A percentile compares a stretch with the other conserved stretches of the same genome.
Evolutionary conservation across 805 yeast genomes (phyloP).

Genomic region (Lipomyces japonicus): DNA sequence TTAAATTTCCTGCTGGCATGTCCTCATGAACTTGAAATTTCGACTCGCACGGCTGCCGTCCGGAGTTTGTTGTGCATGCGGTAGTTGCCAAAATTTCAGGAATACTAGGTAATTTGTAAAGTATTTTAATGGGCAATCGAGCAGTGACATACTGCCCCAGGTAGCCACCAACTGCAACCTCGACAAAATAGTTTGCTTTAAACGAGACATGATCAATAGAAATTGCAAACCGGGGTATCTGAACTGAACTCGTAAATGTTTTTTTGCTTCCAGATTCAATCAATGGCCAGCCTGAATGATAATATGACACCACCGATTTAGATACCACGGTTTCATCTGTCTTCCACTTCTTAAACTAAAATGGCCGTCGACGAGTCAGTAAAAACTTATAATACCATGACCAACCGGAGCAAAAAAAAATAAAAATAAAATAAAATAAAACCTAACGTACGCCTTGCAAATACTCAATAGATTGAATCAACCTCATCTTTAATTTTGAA

Average conservation of each 20-base stretch:
- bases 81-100: too few relatives aligned
- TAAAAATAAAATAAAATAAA: background rate
- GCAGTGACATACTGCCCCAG: constrained; percentile 4
- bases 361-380: background rate
- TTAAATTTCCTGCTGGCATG: too few relatives aligned
- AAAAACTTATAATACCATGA: background rate
- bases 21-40: too few relatives aligned
- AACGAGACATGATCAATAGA: constrained; percentile 1
- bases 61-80: too few relatives aligned
- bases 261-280: constrained; percentile 2
- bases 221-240: constrained; percentile 1
- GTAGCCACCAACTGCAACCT: constrained; percentile 4
- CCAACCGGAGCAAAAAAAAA: too few relatives aligned
- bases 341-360: background rate
- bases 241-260: constrained; percentile 1
- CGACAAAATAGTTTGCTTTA: constrained; percentile 2
- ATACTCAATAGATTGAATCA: constrained; percentile 9
- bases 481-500: constrained; percentile 7
- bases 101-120: background rate
- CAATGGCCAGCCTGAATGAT: constrained; percentile 7
- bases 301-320: constrained; percentile 5
- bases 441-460: background rate
- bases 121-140: background rate
- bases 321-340: constrained; percentile 5
- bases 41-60: too few relatives aligned